A percentile compares a stretch with the other conserved stretches of the same genome.
Conservation (phyloP, 179 eudicot genomes). For the Patellifolia procumbens region DNA sequence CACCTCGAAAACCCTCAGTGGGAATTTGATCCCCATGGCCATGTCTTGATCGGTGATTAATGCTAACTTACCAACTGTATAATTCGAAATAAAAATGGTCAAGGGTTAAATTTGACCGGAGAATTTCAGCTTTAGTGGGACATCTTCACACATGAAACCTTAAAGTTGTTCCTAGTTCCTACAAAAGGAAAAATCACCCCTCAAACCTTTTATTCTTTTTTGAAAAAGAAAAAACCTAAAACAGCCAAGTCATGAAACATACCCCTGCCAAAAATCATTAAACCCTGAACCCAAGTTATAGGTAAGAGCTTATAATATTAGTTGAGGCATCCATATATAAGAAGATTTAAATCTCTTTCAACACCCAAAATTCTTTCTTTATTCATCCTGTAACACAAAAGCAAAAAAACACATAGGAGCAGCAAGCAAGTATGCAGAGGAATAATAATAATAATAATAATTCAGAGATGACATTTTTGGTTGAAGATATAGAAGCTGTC, state of each 20-base stretch:
- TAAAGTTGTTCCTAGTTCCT: conserved; percentile 7
- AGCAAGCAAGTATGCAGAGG: conserved; percentile 13
- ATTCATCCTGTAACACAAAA: neutral
- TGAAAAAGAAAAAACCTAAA: too few relatives aligned
- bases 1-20: too few relatives aligned
- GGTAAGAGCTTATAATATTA: conserved; percentile 12
- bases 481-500: conserved; percentile 67
- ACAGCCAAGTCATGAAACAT: too few relatives aligned
- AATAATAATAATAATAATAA: conserved; percentile 14
- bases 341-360: conserved; percentile 21
- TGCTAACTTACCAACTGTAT: conserved; percentile 1
- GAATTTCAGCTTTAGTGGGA: conserved; percentile 26
- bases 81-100: neutral
- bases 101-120: conserved; percentile 24
- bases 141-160: conserved; percentile 25
- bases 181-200: conserved; percentile 1
- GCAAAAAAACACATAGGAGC: too few relatives aligned
- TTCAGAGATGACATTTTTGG: conserved; percentile 43
- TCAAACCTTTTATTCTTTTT: neutral
- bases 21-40: too few relatives aligned
- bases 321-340: conserved; percentile 30
- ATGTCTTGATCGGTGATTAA: too few relatives aligned
- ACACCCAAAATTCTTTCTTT: neutral
- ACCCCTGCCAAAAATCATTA: neutral
- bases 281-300: conserved; percentile 1